Evolutionary conservation across 2,329 filamentous ascomycete genomes (phyloP).

Genomic region (Myriosclerotinia scirpicola): DNA sequence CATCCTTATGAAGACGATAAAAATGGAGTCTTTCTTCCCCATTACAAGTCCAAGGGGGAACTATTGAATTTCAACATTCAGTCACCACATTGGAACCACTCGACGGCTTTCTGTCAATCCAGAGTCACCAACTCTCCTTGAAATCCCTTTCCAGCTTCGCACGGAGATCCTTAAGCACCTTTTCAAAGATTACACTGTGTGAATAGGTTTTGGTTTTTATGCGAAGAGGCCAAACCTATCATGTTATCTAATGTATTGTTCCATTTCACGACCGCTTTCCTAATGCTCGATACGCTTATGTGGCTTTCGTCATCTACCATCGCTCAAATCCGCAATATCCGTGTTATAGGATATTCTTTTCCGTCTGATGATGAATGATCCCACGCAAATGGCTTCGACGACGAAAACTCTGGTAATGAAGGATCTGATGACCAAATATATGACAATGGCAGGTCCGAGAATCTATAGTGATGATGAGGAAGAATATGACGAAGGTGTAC

Average conservation of each 20-base stretch:
- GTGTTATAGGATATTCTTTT: not conserved
- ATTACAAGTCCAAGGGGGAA: not conserved
- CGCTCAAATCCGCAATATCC: not conserved
- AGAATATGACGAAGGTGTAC: too few relatives aligned
- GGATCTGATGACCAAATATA: too few relatives aligned
- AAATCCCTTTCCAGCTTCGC: not conserved
- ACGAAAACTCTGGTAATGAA: not conserved
- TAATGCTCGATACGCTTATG: not conserved
- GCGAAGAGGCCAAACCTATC: not conserved
- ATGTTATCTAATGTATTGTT: not conserved
- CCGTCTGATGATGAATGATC: too few relatives aligned
- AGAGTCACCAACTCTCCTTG: not conserved
- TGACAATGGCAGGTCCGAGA: too few relatives aligned
- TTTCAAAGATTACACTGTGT: not conserved
- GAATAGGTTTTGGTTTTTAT: not conserved
- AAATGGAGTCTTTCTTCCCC: too few relatives aligned
- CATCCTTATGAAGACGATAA: too few relatives aligned
- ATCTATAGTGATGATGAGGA: too few relatives aligned
- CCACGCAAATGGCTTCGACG: too few relatives aligned
- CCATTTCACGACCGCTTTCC: not conserved
- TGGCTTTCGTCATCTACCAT: not conserved
- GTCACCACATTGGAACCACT: not conserved
- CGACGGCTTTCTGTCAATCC: not conserved
- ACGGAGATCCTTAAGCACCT: not conserved
- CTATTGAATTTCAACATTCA: not conserved